These are phyloP conservation scores for Rhizomucor miehei DNA, from an alignment of 371 early-diverging fungal genomes.

Conservation along the genomic window DNA sequence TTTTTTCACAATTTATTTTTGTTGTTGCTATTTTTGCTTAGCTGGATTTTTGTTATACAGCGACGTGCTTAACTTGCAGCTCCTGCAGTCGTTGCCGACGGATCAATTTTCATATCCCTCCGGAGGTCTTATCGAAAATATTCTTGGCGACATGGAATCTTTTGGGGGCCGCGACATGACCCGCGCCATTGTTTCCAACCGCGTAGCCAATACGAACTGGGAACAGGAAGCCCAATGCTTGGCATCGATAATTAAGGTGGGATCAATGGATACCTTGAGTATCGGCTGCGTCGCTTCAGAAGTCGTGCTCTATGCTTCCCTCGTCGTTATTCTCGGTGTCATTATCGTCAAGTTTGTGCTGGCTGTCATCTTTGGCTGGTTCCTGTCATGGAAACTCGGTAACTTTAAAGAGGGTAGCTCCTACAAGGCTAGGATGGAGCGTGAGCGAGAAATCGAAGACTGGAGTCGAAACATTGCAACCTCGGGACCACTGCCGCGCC, in stretches of 20 bases:
- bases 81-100: slow-evolving; percentile 32
- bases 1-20: background rate
- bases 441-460: slow-evolving; percentile 56
- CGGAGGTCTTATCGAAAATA: slow-evolving; percentile 30
- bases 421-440: slow-evolving; percentile 52
- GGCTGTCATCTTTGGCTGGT: slow-evolving; percentile 77
- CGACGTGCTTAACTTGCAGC: slow-evolving; percentile 34
- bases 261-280: slow-evolving; percentile 64
- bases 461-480: slow-evolving; percentile 54
- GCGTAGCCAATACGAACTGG: slow-evolving; percentile 9
- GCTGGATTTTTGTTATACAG: slow-evolving; percentile 11
- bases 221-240: slow-evolving; percentile 54
- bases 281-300: slow-evolving; percentile 72
- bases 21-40: background rate
- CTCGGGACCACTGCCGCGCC: slow-evolving; percentile 18
- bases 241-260: slow-evolving; percentile 63
- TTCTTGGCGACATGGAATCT: slow-evolving; percentile 8
- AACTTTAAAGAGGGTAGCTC: slow-evolving; percentile 47
- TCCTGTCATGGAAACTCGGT: slow-evolving; percentile 61
- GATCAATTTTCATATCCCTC: slow-evolving; percentile 16
- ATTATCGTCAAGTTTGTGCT: slow-evolving; percentile 69
- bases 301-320: slow-evolving; percentile 60
- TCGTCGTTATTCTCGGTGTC: slow-evolving; percentile 60
- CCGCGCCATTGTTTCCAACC: slow-evolving; percentile 21
- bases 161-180: slow-evolving; percentile 42